Evolutionary conservation across 805 yeast genomes (phyloP), one percentile per base, ranked within the genome.

Genomic region (Candida railenensis): DNA sequence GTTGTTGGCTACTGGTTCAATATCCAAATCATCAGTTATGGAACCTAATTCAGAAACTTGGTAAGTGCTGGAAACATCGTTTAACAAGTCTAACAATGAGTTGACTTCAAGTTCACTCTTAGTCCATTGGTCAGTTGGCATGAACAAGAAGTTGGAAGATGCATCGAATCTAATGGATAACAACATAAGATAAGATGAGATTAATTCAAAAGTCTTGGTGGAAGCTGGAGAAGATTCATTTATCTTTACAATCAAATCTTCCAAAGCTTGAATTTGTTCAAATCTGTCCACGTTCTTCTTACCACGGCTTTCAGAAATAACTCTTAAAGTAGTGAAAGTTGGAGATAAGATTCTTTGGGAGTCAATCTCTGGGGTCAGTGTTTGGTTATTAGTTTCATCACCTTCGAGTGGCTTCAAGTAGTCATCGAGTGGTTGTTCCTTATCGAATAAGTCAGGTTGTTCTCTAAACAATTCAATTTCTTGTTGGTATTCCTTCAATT

Each of bases 141-240:
- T 85, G 62, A 77, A 85, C 28, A 85, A 63, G 49, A 82, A 82
- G 55, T 78, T 77, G 2, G 87, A 67, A 41, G 83, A 78, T 36
- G 87, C 76, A 65, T 94, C 99, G 60, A 90, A 90, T 63, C 97
- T 82, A 53, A 89, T 76, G 20, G 98, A 90, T 50, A 94, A 81
- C 63, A 92, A 77, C 73, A 88, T 80, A 65, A 89, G 81, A 64
- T 87, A 82, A 43, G 90, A 79, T 36, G 85, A 73, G 56, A 94
- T 88, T 53, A 75, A 73, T 72, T 94, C 96, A 67, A 87, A 94
- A 22, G 89, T 78, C 30, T 57, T 59, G 37, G 60, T 62, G 34
- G 55, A 55, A 11, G 54, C 42, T 41, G 48, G 45, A 46, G 58
- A 56, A 14, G 58, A 59, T 21, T 49, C 59, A 7, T 33, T 19